Evolutionary conservation across 2,329 filamentous ascomycete genomes (phyloP), one percentile per base, ranked within the genome.

Genomic region (Fusarium sp.): DNA sequence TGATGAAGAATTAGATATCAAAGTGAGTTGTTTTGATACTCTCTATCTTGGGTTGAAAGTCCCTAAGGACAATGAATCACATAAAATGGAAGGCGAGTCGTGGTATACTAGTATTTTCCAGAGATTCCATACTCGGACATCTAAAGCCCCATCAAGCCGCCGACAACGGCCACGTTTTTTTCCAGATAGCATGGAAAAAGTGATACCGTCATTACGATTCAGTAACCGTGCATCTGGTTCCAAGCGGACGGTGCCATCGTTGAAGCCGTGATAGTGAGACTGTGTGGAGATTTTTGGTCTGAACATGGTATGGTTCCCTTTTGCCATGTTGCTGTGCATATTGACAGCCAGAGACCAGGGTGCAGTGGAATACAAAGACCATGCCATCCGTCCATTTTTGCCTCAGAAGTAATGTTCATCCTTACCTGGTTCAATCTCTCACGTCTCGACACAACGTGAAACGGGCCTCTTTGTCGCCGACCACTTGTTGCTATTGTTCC

Each of bases 391-490:
- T 74, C 71, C 71, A 74, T 64, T 61, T 56, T 62, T 57, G 52
- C 64, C 61, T 49, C 55, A 52, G 27, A 45, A 44, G 36, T 39
- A 69, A 42, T 71, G 71, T 41, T 65, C 62, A 73, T 73, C 71
- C 70, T 73, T 71, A 73, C 71, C 70, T 71, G 58, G 62, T 65
- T 59, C 49, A 53, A 50, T 25, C 17, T 71, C 22, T 65, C n/a
- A 53, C 44, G 58, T 71, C 47, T 65, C 55, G 44, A 65, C 58
- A 73, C 71, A 73, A 68, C 67, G 71, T 73, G 71, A 68, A 73
- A 65, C 58, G 46, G 53, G 41, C 46, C 62, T 47, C 56, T 49
- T 44, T 47, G 52, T 63, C 36, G 41, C 36, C 49, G 45, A 60
- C 41, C 53, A 45, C 58, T 58, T 53, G 71, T 62, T 45, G 59